Evolutionary conservation across 495 filamentous ascomycete species (phyloP), one percentile per base, ranked within the genome.

Genomic region (Endocarpon pusillum): DNA sequence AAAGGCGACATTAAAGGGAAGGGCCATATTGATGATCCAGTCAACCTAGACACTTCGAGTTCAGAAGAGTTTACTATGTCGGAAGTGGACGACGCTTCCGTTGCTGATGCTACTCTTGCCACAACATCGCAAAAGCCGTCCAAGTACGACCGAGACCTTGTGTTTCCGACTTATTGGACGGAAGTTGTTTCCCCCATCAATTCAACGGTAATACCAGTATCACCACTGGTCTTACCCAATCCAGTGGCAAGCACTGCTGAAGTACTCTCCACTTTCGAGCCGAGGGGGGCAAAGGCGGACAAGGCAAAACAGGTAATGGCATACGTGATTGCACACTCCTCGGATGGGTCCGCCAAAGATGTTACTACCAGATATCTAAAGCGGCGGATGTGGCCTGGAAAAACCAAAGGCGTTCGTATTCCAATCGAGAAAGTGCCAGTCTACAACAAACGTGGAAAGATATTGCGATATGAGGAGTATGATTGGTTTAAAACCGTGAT

Each of bases 301-400:
- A 78, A 75, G 40, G 72, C 78, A 3, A 93, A 85, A 45, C 87
- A 94, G 52, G 72, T 91, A 10, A 84, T 94, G 36, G 75, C 80
- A 34, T 99, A 99, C 40, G 69, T 91, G n/a, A 61, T 99, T 8
- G 85, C 75, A 0, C 83, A 81, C 56, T 84, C 82, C 2, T 44
- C 71, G 7, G 84, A 96, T 47, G 80, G 79, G 9, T 83, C 83
- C 0, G 91, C 83, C 7, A 96, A 94, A 55, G 89, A 96, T 46
- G 81, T 99, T 23, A 96, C 89, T 1, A 78, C 84, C 3, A 72
- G 87, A 10, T 96, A 99, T 53, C 72, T 96, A 4, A 83, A 79
- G 42, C 68, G 76, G 14, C 81, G 80, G 32, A 68, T 71, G 24
- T 79, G 82, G 59, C 89, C 89, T 3, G 84, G 91, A 3, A 81